phyloP scores from a whole-genome alignment of 164 flowering plant species.

The Magnolia changhungtana region DNA sequence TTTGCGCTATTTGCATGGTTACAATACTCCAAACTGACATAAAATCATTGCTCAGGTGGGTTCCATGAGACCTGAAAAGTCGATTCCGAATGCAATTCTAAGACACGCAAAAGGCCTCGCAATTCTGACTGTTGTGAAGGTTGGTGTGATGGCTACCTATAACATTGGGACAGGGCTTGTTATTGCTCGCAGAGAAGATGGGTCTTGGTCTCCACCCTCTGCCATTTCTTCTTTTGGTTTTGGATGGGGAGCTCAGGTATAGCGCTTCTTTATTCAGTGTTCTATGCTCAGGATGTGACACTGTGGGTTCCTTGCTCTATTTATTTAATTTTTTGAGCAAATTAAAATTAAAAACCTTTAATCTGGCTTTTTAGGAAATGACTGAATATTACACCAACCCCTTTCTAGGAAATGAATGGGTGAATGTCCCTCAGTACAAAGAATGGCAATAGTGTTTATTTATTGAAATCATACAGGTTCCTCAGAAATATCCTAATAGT shows the following conservation, averaged over 20 bases:
- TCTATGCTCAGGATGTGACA: background rate
- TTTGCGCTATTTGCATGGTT: background rate
- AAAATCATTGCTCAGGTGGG: constrained; percentile 51
- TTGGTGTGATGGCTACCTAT: constrained; percentile 86
- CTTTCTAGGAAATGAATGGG: too few species aligned
- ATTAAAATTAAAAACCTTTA: too few species aligned
- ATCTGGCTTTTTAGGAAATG: background rate
- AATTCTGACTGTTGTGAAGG: constrained; percentile 75
- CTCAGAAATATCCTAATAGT: too few species aligned
- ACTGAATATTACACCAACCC: too few species aligned
- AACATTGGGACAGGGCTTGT: constrained; percentile 92
- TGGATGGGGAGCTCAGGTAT: constrained; percentile 98
- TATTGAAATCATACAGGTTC: too few species aligned
- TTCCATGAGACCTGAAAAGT: constrained; percentile 59
- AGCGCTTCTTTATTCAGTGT: background rate
- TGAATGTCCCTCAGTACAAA: too few species aligned
- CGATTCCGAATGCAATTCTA: constrained; percentile 74
- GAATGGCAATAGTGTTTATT: too few species aligned
- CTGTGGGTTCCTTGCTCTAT: background rate
- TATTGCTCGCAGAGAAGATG: constrained; percentile 85
- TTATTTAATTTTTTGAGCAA: background rate
- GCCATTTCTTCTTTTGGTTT: constrained; percentile 86
- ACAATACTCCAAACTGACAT: background rate
- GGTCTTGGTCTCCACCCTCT: constrained; percentile 98
- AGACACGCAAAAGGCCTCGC: constrained; percentile 91